These are phyloP conservation scores for Prorocentrum cordatum DNA, from an alignment of 169 alveolate genomes.

Conservation along the genomic window DNA sequence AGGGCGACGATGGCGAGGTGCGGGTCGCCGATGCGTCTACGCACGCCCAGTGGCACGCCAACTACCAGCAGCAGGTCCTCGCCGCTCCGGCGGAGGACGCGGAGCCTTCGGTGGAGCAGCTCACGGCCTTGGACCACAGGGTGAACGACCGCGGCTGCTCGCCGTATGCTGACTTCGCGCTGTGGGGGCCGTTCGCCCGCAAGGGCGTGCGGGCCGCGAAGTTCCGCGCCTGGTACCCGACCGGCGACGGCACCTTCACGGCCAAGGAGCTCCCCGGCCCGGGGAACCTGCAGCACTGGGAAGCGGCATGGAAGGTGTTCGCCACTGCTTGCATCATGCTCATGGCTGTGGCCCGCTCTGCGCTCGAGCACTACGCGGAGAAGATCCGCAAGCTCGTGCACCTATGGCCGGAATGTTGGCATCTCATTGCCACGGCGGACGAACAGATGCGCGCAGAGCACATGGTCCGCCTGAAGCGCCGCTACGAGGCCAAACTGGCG, in stretches of 20 bases:
- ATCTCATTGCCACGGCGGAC: not conserved
- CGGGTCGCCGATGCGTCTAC: too few relatives aligned
- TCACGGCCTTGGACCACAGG: not conserved
- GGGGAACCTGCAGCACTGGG: not conserved
- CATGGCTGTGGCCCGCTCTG: not conserved
- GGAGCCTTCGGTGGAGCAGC: conserved; percentile 1
- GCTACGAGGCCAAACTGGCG: not conserved
- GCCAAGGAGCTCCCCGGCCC: conserved; percentile 15
- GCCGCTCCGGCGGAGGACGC: not conserved
- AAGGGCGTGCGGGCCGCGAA: not conserved
- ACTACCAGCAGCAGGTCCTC: not conserved
- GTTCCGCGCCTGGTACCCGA: not conserved
- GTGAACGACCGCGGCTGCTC: not conserved
- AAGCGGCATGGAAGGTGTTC: not conserved
- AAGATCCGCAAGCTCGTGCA: not conserved
- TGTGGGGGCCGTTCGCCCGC: not conserved
- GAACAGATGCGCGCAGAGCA: not conserved
- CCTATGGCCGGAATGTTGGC: not conserved
- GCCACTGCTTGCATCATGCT: not conserved
- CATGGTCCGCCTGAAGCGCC: not conserved
- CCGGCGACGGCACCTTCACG: not conserved
- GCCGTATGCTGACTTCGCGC: not conserved
- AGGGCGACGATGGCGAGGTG: not conserved
- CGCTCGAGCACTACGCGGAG: not conserved
- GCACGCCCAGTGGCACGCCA: not conserved